Conservation (phyloP, 257 asterid genomes). For the Solanum dulcamara region DNA sequence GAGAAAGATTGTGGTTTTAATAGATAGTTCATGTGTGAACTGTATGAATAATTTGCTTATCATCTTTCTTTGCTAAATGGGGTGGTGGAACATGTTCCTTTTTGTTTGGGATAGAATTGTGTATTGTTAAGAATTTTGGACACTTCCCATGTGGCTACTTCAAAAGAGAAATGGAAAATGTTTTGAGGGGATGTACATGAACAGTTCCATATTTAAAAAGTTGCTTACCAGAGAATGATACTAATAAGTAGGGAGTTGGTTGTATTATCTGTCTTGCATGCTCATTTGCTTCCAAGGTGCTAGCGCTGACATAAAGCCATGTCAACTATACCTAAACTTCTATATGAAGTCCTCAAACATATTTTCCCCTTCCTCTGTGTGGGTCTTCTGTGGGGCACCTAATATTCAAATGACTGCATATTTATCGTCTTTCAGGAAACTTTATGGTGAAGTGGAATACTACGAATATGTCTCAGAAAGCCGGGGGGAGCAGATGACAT, state of each 20-base stretch:
- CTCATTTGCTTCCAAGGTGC: not conserved
- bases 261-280: not conserved
- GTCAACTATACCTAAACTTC: not conserved
- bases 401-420: not conserved
- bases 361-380: not conserved
- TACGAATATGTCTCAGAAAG: constrained; percentile 27
- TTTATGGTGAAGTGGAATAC: constrained; percentile 65
- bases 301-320: not conserved
- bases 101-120: not conserved
- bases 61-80: not conserved
- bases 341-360: not conserved
- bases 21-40: not conserved
- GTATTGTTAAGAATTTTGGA: not conserved
- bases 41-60: not conserved
- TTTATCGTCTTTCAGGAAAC: constrained; percentile 28
- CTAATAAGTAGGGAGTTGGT: not conserved
- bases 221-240: not conserved
- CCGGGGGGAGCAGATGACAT: constrained; percentile 24
- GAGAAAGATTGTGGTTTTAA: not conserved
- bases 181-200: not conserved
- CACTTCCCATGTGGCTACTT: not conserved
- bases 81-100: not conserved
- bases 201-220: not conserved
- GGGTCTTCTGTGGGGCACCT: not conserved
- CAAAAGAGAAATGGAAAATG: not conserved